Evolutionary conservation across 2,329 filamentous ascomycete species (phyloP).

Genomic region (Pezicula rhizophila): DNA sequence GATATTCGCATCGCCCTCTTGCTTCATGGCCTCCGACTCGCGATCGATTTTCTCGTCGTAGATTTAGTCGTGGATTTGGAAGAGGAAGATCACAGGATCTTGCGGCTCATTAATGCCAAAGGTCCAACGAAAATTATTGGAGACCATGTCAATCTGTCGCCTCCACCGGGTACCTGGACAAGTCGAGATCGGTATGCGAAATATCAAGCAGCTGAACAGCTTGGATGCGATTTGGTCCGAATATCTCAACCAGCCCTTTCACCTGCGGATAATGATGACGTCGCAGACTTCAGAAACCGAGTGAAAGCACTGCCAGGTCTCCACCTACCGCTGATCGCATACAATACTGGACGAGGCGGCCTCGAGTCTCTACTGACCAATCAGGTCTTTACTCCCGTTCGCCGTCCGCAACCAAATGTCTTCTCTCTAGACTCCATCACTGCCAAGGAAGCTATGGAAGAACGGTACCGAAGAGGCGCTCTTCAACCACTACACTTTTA

Average conservation of each 20-base stretch:
- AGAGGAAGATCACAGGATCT: slow-evolving; percentile 35
- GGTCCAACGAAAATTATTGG: slow-evolving; percentile 58
- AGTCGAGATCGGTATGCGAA: slow-evolving; percentile 41
- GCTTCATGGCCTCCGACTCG: background rate
- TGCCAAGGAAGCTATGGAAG: slow-evolving; percentile 52
- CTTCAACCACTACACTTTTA: slow-evolving; percentile 64
- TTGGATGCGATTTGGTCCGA: slow-evolving; percentile 46
- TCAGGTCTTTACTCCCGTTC: slow-evolving; percentile 55
- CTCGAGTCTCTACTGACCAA: slow-evolving; percentile 63
- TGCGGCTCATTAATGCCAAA: slow-evolving; percentile 35
- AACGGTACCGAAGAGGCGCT: slow-evolving; percentile 59
- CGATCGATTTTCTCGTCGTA: slow-evolving; percentile 54
- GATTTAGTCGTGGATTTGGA: slow-evolving; percentile 57
- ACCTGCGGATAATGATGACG: slow-evolving; percentile 40
- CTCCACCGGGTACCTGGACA: slow-evolving; percentile 11
- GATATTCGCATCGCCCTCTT: background rate
- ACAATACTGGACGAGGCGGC: slow-evolving; percentile 58
- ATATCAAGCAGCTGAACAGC: slow-evolving; percentile 39
- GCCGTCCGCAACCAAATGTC: slow-evolving; percentile 33
- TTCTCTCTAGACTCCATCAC: slow-evolving; percentile 36
- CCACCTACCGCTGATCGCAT: slow-evolving; percentile 42
- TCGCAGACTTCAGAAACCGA: slow-evolving; percentile 4
- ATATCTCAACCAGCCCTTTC: slow-evolving; percentile 42
- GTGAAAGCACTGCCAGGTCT: background rate
- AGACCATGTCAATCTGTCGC: slow-evolving; percentile 40